Evolutionary conservation across 2,329 filamentous ascomycete genomes (phyloP).

Genomic region (Allantophomopsis lycopodina): DNA sequence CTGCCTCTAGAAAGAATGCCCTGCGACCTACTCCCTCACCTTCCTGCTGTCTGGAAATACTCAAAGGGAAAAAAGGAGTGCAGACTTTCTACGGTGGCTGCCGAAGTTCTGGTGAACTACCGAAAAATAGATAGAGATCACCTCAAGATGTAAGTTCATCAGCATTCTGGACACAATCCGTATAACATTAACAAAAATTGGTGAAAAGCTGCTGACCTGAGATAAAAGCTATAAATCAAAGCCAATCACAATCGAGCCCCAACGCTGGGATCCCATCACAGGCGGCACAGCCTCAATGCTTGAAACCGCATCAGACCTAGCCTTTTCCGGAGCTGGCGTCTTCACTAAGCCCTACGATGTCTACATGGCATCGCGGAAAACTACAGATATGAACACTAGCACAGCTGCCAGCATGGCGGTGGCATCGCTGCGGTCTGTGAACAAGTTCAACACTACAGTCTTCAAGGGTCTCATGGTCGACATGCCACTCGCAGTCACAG

Average conservation of each 20-base stretch:
- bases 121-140: conserved; percentile 35
- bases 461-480: conserved; percentile 27
- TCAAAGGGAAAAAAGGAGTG: conserved; percentile 23
- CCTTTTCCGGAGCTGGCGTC: not conserved
- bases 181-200: conserved; percentile 7
- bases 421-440: conserved; percentile 9
- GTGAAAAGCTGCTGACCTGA: conserved; percentile 29
- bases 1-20: conserved; percentile 20
- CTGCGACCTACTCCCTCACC: conserved; percentile 25
- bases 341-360: not conserved
- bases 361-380: not conserved
- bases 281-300: conserved; percentile 8
- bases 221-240: conserved; percentile 29
- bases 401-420: conserved; percentile 4
- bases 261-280: conserved; percentile 19
- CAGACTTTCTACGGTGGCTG: conserved; percentile 35
- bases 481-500: conserved; percentile 31
- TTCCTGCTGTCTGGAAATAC: conserved; percentile 35
- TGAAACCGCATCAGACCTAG: not conserved
- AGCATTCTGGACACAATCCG: conserved; percentile 21
- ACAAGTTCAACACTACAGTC: conserved; percentile 22
- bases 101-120: conserved; percentile 34
- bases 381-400: conserved; percentile 7
- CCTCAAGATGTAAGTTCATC: conserved; percentile 23
- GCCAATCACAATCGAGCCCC: conserved; percentile 16